These are phyloP conservation scores for Neurospora sp. DNA, from an alignment of 2,329 filamentous ascomycete species.

Conservation along the genomic window DNA sequence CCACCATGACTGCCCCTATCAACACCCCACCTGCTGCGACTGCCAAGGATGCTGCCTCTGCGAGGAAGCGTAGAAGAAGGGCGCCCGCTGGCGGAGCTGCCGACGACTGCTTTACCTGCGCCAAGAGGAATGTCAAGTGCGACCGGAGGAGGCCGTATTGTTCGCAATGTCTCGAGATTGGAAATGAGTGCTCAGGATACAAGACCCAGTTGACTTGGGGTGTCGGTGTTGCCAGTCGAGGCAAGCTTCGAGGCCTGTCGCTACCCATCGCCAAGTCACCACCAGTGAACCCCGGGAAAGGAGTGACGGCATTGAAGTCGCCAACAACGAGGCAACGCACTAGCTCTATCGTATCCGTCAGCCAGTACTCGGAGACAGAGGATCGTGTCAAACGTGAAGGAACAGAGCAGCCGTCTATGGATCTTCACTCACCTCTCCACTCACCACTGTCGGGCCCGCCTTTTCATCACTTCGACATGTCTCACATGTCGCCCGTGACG, in stretches of 20 bases:
- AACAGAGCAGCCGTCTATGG: conserved; percentile 19
- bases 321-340: conserved; percentile 31
- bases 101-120: conserved; percentile 92
- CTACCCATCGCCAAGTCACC: conserved; percentile 56
- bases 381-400: conserved; percentile 20
- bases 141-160: conserved; percentile 90
- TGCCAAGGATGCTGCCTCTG: conserved; percentile 35
- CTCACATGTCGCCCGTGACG: conserved; percentile 36
- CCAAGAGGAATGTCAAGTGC: conserved; percentile 74
- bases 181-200: conserved; percentile 90
- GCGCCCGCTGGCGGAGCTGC: conserved; percentile 80
- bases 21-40: conserved; percentile 27
- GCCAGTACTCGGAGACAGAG: conserved; percentile 29
- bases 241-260: conserved; percentile 84
- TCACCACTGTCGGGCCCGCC: conserved; percentile 36
- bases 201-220: conserved; percentile 96
- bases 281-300: conserved; percentile 41
- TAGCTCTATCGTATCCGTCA: conserved; percentile 30
- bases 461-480: conserved; percentile 37
- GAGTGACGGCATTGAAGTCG: conserved; percentile 22
- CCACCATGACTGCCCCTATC: conserved; percentile 38
- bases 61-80: conserved; percentile 71
- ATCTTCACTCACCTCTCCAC: background rate
- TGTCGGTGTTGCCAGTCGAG: conserved; percentile 87
- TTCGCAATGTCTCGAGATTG: conserved; percentile 83